Base-by-base conservation (phyloP, 78 protist species). In the Chrysochromulina parva region DNA sequence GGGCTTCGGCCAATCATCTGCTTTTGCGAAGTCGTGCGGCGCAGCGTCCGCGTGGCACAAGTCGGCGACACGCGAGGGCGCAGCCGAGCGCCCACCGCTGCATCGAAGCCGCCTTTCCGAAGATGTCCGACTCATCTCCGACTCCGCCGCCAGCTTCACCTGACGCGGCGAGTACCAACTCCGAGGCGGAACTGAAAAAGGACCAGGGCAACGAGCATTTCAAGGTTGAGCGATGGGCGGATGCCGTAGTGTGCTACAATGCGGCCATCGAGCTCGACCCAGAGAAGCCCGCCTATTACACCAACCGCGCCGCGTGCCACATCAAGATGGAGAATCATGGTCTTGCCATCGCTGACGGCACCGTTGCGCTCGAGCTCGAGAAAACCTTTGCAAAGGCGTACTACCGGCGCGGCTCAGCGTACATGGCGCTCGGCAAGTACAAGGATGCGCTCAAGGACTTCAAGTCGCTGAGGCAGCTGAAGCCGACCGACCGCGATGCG, bases 401-500 rank as follows among this genome's bases (percentile, higher is more conserved):
- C 66, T 82, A 82, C 50, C n/a, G 99, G 2, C 88, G 96, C 5
- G 99, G 97, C 2, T 59, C 97, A 0, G 97, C 98, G 4, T n/a
- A 93, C 89, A 65, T 98, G 90, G 96, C 90, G 58, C 93, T 98
- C 28, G 94, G 95, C 50, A 88, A 96, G 80, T 96, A 66, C 91
- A 93, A 95, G 54, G 98, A 96, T n/a, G 96, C 97, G 16, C 88
- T 92, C 55, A 54, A 59, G 11, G 96, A 93, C 89, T 95, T 96
- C 66, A 38, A 81, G 24, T 1, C 66, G 55, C 95, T 92, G 6
- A 3, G 55, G 19, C 73, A 82, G 66, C 88, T 82, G 7, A 82
- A 82, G 50, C 88, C 66, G 14, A 55, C 4, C 13, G 88, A 82
- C 38, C 0, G 7, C 22, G 88, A 82, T 22, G 88, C 88, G 11